Conservation (phyloP, 1,284 basidiomycete genomes). For the Heterobasidion annosum region DNA sequence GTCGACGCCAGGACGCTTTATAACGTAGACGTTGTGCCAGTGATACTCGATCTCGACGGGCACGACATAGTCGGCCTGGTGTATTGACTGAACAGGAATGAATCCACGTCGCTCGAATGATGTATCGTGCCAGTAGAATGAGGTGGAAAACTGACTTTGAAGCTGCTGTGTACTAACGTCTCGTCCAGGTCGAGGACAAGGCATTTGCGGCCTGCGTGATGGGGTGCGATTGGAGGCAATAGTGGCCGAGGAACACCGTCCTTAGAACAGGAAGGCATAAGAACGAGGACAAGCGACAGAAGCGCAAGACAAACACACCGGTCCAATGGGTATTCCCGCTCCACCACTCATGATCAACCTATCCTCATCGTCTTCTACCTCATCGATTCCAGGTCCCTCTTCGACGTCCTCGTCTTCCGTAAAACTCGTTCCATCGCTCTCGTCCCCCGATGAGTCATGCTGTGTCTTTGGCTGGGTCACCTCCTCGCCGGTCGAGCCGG, state of each 20-base stretch:
- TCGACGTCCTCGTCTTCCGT: slow-evolving; percentile 41
- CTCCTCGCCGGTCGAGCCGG: slow-evolving; percentile 53
- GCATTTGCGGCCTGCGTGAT: slow-evolving; percentile 83
- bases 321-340: slow-evolving; percentile 73
- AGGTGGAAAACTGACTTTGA: slow-evolving; percentile 55
- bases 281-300: slow-evolving; percentile 3
- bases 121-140: neutral
- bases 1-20: slow-evolving; percentile 98
- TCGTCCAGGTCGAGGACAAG: slow-evolving; percentile 94
- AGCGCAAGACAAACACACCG: slow-evolving; percentile 35
- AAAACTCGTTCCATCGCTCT: slow-evolving; percentile 33
- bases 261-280: slow-evolving; percentile 26
- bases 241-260: slow-evolving; percentile 82
- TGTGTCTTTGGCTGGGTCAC: slow-evolving; percentile 23
- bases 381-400: slow-evolving; percentile 30
- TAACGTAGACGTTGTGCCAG: slow-evolving; percentile 98
- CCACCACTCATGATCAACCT: slow-evolving; percentile 73
- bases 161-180: slow-evolving; percentile 89
- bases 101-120: slow-evolving; percentile 4
- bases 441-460: slow-evolving; percentile 24
- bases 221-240: slow-evolving; percentile 65
- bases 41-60: slow-evolving; percentile 98
- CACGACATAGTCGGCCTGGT: slow-evolving; percentile 95
- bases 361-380: slow-evolving; percentile 72
- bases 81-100: slow-evolving; percentile 63